Base-by-base conservation (phyloP, 495 filamentous ascomycete genomes). In the Chaetomium cochliodes region DNA sequence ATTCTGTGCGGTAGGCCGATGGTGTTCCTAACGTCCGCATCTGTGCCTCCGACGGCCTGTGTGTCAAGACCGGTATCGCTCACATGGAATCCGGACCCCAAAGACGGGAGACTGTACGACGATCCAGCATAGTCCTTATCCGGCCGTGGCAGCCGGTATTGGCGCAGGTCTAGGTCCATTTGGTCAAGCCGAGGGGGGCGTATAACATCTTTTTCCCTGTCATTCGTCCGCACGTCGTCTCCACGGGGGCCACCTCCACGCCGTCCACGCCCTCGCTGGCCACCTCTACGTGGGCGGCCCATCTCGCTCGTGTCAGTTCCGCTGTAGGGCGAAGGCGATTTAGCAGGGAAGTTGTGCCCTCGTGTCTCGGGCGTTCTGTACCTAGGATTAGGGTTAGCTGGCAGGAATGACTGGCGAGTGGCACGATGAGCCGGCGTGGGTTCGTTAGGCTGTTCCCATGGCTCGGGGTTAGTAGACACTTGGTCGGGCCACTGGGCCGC, bases 1-100 rank as follows among this genome's bases (percentile, higher is more conserved):
- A 72, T 51, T 28, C 50, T 52, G 41, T 59, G 58, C 51, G 61
- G 23, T 6, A 62, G 58, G 7, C 55, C 67, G 50, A 73, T 69
- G 4, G n/a, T 15, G 51, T 66, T 67, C 3, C 72, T 65, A 22
- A 70, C 62, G 41, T 44, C 41, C 41, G 5, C 16, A 39, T 73
- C 72, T 13, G 25, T 16, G 12, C 22, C 28, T 30, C 6, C 28
- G 6, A 6, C 28, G 28, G 28, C 28, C 1, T 0, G 53, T 15
- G 39, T 33, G 30, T 46, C 53, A 20, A 58, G 3, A 4, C 55
- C 64, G 20, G 62, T 42, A 20, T 67, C 65, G 58, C 69, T 69
- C 47, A 66, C 41, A 9, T 42, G 30, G 6, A 63, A 30, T 0
- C 47, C 20, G 8, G 68, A 63, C 5, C 57, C 58, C n/a, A 58